Conservation (phyloP, 2,329 filamentous ascomycete species). For the Curvularia lunata region DNA sequence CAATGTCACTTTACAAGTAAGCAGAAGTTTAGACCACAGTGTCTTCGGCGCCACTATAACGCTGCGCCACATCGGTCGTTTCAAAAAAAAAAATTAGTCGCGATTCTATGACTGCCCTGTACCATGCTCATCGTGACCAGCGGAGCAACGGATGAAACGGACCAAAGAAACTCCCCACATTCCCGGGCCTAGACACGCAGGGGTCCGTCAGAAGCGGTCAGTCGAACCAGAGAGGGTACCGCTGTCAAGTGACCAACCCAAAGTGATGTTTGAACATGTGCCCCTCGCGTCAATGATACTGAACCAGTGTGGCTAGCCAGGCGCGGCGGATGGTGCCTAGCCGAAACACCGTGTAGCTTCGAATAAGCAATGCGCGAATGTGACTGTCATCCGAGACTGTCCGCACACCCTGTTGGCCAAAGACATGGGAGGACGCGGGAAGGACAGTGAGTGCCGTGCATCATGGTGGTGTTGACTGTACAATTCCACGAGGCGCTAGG, state of each 20-base stretch:
- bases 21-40: background rate
- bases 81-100: constrained; percentile 8
- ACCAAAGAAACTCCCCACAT: background rate
- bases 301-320: background rate
- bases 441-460: background rate
- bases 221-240: background rate
- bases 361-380: background rate
- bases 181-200: background rate
- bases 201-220: background rate
- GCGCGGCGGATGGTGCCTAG: constrained; percentile 13
- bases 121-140: constrained; percentile 1
- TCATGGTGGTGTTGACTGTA: background rate
- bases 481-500: background rate
- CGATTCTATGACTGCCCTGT: constrained; percentile 2
- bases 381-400: background rate
- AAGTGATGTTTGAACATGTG: background rate
- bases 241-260: background rate
- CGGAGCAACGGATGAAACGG: constrained; percentile 10
- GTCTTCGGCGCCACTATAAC: constrained; percentile 15
- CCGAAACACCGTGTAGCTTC: constrained; percentile 14
- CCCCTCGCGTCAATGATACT: background rate
- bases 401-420: background rate
- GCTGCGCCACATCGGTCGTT: constrained; percentile 19
- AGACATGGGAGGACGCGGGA: background rate
- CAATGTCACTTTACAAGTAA: constrained; percentile 1